phyloP scores from a whole-genome alignment of 371 early-diverging fungal species.

The Actinomortierella ambigua region DNA sequence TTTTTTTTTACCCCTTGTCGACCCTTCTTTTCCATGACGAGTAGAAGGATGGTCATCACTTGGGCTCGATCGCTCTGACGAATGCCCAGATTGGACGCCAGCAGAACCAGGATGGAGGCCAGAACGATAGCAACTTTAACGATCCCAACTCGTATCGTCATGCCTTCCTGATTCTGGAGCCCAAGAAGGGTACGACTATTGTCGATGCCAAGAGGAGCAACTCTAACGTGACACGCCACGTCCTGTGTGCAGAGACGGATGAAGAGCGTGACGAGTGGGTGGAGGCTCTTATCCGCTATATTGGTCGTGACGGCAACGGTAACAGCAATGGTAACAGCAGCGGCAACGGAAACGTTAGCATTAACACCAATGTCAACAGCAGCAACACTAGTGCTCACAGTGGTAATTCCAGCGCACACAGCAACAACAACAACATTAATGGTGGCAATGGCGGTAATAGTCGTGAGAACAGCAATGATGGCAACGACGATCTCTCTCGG shows the following conservation, averaged over 20 bases:
- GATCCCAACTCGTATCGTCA: slow-evolving; percentile 63
- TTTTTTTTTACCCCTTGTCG: background rate
- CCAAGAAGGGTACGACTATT: slow-evolving; percentile 60
- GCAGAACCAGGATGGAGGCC: slow-evolving; percentile 39
- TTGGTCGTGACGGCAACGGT: slow-evolving; percentile 36
- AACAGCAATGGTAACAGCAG: background rate
- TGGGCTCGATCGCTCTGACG: slow-evolving; percentile 58
- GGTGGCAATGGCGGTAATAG: background rate
- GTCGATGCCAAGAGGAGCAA: slow-evolving; percentile 48
- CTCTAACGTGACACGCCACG: slow-evolving; percentile 66
- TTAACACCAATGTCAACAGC: slow-evolving; percentile 20
- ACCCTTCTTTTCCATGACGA: background rate
- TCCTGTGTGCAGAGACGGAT: slow-evolving; percentile 88
- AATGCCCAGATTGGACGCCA: slow-evolving; percentile 62
- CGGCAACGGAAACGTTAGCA: background rate
- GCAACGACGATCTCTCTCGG: slow-evolving; percentile 33
- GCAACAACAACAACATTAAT: no score
- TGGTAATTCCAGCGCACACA: background rate
- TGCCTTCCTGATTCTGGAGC: slow-evolving; percentile 81
- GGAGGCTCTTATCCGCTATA: slow-evolving; percentile 58
- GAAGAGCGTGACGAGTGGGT: slow-evolving; percentile 90
- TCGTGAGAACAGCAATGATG: slow-evolving; percentile 10
- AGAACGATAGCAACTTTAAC: slow-evolving; percentile 14
- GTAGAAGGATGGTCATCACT: slow-evolving; percentile 61
- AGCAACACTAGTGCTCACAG: slow-evolving; percentile 20